A percentile compares a stretch with the other conserved stretches of the same genome.
Conservation (phyloP, 2,329 filamentous ascomycete species). For the Colletotrichum tofieldiae region DNA sequence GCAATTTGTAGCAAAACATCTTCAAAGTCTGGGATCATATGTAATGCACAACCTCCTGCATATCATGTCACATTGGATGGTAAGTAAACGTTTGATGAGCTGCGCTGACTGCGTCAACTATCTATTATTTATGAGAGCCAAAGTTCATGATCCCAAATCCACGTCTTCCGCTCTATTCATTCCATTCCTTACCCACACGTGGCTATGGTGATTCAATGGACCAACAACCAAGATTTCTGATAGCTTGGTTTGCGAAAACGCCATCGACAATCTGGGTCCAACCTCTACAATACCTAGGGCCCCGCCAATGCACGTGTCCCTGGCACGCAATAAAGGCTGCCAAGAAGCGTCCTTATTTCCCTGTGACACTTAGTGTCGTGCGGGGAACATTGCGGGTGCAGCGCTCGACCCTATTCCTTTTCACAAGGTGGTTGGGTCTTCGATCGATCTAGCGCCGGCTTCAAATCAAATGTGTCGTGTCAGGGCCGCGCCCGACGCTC, state of each 20-base stretch:
- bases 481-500: too few relatives aligned
- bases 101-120: neutral
- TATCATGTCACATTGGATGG: neutral
- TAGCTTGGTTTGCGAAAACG: neutral
- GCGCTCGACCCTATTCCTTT: neutral
- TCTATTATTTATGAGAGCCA: neutral
- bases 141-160: neutral
- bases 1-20: neutral
- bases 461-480: neutral
- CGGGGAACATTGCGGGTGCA: neutral
- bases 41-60: neutral
- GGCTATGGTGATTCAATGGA: neutral
- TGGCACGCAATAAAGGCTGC: neutral
- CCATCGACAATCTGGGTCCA: too few relatives aligned
- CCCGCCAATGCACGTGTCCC: too few relatives aligned
- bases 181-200: neutral
- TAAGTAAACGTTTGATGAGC: neutral
- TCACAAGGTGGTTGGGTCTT: too few relatives aligned
- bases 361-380: neutral
- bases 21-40: neutral
- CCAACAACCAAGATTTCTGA: neutral
- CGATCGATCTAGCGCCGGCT: neutral
- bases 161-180: neutral
- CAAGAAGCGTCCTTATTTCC: neutral
- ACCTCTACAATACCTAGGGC: neutral